These are phyloP conservation scores for Protostelium mycophagum DNA, from an alignment of 78 protist genomes.

Conservation along the genomic window DNA sequence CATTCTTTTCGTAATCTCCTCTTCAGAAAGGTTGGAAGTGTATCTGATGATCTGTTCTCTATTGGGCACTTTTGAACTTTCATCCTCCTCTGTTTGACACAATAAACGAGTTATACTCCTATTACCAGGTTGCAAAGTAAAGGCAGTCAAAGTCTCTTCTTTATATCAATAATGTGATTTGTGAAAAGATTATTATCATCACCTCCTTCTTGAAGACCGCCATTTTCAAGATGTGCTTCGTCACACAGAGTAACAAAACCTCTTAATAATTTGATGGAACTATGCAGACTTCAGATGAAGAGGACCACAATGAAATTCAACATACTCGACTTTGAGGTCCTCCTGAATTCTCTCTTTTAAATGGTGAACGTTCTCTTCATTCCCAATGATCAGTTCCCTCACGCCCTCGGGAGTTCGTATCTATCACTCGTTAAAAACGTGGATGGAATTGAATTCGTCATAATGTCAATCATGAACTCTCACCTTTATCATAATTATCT, in stretches of 20 bases:
- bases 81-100: neutral
- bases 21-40: neutral
- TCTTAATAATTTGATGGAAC: neutral
- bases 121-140: neutral
- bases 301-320: neutral
- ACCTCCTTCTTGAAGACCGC: neutral
- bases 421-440: too few species aligned
- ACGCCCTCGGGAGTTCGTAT: neutral
- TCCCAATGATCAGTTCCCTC: neutral
- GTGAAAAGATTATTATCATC: neutral
- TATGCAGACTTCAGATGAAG: neutral
- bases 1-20: neutral
- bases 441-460: too few species aligned
- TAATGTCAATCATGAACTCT: too few species aligned
- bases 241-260: neutral
- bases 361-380: neutral
- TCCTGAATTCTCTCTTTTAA: neutral
- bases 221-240: neutral
- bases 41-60: neutral
- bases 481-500: too few species aligned
- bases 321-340: neutral
- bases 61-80: neutral
- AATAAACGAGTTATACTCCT: neutral
- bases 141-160: neutral
- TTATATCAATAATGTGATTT: too few species aligned